phyloP scores from a whole-genome alignment of 176 grass and related monocot genomes.

The Oryza glumipatula region DNA sequence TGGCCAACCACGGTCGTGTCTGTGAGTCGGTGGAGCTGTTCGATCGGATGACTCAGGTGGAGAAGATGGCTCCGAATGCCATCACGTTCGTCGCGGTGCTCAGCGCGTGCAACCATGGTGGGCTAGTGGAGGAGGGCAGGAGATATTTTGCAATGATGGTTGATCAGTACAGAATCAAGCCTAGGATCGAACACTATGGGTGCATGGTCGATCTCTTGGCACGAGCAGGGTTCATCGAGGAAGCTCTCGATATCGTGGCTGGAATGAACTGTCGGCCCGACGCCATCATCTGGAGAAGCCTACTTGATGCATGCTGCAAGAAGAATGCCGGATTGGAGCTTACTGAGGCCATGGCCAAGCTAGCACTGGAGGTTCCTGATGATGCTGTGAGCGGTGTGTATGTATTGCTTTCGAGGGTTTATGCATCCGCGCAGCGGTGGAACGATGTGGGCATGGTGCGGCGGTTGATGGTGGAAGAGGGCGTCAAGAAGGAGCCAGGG shows the following conservation, averaged over 20 bases:
- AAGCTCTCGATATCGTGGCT: slow-evolving; percentile 65
- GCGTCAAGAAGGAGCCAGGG: slow-evolving; percentile 75
- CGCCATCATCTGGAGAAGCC: slow-evolving; percentile 87
- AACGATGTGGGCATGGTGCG: slow-evolving; percentile 80
- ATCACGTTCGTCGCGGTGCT: slow-evolving; percentile 76
- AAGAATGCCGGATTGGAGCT: slow-evolving; percentile 59
- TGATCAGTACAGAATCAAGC: slow-evolving; percentile 47
- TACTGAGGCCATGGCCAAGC: slow-evolving; percentile 69
- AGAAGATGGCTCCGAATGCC: slow-evolving; percentile 53
- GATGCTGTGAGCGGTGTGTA: slow-evolving; percentile 70
- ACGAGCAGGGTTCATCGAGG: slow-evolving; percentile 70
- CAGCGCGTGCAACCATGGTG: slow-evolving; percentile 79
- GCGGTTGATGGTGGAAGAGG: slow-evolving; percentile 62
- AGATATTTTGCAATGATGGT: slow-evolving; percentile 68
- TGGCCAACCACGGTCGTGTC: slow-evolving; percentile 72
- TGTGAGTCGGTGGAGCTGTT: slow-evolving; percentile 56
- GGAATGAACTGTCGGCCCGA: slow-evolving; percentile 69
- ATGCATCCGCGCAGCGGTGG: slow-evolving; percentile 71
- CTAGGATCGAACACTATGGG: slow-evolving; percentile 82
- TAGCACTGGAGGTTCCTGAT: slow-evolving; percentile 67
- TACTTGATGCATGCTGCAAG: slow-evolving; percentile 73
- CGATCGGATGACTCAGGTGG: slow-evolving; percentile 38
- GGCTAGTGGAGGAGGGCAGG: slow-evolving; percentile 61
- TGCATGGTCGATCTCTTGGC: slow-evolving; percentile 91
- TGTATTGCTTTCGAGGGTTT: slow-evolving; percentile 79